Percentiles rank a stretch among this genome's conserved stretches.
Conservation (phyloP, 176 grass and related monocot species). For the Carex cristatella region DNA sequence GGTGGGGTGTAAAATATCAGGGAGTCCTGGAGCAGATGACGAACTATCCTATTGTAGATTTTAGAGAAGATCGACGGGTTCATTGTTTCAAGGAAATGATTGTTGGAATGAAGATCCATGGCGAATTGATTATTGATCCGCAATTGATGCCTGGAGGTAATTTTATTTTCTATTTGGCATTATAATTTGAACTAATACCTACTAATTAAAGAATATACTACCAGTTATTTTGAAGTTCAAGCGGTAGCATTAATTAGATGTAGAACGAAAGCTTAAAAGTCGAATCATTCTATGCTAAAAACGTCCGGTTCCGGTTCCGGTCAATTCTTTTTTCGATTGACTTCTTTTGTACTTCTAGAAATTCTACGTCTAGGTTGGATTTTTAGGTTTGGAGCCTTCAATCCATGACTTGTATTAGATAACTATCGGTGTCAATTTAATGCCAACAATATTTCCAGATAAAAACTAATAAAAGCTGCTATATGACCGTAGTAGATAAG, state of each 20-base stretch:
- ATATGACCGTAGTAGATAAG: not conserved
- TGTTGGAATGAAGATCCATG: constrained; percentile 83
- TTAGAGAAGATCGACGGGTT: constrained; percentile 62
- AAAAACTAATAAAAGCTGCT: not conserved
- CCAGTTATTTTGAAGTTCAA: not conserved
- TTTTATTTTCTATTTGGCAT: not conserved
- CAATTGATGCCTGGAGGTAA: constrained; percentile 78
- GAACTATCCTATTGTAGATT: constrained; percentile 79
- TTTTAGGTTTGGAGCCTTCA: not conserved
- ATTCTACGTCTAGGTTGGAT: not conserved
- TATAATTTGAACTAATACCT: not conserved
- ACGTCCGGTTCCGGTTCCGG: not conserved
- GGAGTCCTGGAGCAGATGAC: constrained; percentile 62
- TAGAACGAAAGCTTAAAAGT: not conserved
- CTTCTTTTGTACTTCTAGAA: not conserved
- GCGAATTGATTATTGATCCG: constrained; percentile 85
- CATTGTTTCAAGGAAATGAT: constrained; percentile 96
- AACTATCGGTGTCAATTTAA: not conserved
- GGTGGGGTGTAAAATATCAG: constrained; percentile 81
- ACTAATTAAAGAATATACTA: not conserved
- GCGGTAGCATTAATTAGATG: not conserved
- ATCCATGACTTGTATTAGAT: not conserved
- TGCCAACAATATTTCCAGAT: not conserved
- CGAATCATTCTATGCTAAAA: not conserved
- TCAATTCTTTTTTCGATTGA: not conserved